A percentile compares a stretch with the other conserved stretches of the same genome.
phyloP scores from a whole-genome alignment of 2,329 filamentous ascomycete species.

The Fonsecaea pedrosoi region DNA sequence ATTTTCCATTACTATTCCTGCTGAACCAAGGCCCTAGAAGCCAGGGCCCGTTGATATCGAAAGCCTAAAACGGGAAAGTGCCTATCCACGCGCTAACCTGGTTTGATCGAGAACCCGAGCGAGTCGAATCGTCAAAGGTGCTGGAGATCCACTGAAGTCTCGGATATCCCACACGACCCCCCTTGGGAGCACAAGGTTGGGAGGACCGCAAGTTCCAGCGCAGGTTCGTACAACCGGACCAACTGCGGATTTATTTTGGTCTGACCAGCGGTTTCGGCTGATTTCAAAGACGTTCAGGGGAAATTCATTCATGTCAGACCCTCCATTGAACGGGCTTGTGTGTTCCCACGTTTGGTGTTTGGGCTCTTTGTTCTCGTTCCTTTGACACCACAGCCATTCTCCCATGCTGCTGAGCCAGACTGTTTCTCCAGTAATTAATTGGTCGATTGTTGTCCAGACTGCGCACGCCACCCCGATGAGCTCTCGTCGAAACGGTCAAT shows the following conservation, averaged over 20 bases:
- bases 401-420: neutral
- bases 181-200: constrained; percentile 10
- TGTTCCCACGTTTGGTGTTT: neutral
- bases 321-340: neutral
- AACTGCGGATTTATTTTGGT: neutral
- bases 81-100: neutral
- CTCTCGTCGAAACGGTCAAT: constrained; percentile 19
- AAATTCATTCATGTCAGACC: neutral
- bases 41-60: constrained; percentile 9
- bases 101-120: constrained; percentile 17
- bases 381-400: neutral
- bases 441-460: constrained; percentile 1
- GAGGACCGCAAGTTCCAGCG: too few relatives aligned
- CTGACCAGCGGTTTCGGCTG: neutral
- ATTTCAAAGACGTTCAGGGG: neutral
- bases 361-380: neutral
- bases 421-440: neutral
- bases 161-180: constrained; percentile 7
- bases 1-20: neutral
- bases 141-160: constrained; percentile 18
- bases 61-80: constrained; percentile 8
- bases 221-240: too few relatives aligned
- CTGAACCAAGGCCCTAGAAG: neutral
- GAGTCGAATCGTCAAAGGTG: constrained; percentile 1
- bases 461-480: constrained; percentile 15